Evolutionary conservation across 208 protist species (phyloP).

Genomic region (Angomonas deanei): DNA sequence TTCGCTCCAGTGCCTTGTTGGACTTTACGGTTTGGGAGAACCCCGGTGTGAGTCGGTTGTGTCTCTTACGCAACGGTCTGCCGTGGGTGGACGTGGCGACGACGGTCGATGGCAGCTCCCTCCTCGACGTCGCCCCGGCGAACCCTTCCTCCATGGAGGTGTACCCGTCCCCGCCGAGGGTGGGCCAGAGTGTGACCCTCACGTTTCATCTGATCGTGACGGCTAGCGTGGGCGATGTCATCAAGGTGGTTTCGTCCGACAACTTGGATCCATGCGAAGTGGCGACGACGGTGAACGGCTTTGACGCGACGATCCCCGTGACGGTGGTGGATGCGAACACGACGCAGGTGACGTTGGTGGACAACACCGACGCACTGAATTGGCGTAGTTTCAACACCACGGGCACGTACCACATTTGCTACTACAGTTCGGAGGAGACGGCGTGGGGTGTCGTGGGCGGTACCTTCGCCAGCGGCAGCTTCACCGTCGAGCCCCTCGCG

Average conservation of each 20-base stretch:
- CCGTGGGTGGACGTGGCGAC: slow-evolving; percentile 64
- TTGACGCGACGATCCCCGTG: slow-evolving; percentile 30
- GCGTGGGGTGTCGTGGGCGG: slow-evolving; percentile 75
- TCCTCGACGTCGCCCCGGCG: slow-evolving; percentile 31
- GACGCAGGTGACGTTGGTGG: slow-evolving; percentile 46
- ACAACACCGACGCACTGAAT: slow-evolving; percentile 53
- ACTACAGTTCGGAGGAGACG: slow-evolving; percentile 60
- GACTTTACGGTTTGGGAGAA: slow-evolving; percentile 65
- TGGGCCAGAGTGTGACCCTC: slow-evolving; percentile 82
- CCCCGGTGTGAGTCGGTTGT: slow-evolving; percentile 51
- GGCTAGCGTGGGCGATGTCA: slow-evolving; percentile 37
- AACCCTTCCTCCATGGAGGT: slow-evolving; percentile 58
- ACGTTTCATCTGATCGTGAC: slow-evolving; percentile 57
- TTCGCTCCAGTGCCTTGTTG: slow-evolving; percentile 36
- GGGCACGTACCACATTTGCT: slow-evolving; percentile 71
- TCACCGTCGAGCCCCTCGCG: slow-evolving; percentile 37
- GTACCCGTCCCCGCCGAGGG: slow-evolving; percentile 66
- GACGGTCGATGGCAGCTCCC: slow-evolving; percentile 20
- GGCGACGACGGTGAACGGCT: slow-evolving; percentile 26
- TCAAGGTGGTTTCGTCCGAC: slow-evolving; percentile 38
- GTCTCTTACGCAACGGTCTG: slow-evolving; percentile 25
- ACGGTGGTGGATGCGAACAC: slow-evolving; percentile 28
- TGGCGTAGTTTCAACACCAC: slow-evolving; percentile 77
- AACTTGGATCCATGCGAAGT: slow-evolving; percentile 39
- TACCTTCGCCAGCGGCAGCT: slow-evolving; percentile 27